Evolutionary conservation across 768 basidiomycete genomes (phyloP), one percentile per base, ranked within the genome.

Genomic region (Amanita polypyramis): DNA sequence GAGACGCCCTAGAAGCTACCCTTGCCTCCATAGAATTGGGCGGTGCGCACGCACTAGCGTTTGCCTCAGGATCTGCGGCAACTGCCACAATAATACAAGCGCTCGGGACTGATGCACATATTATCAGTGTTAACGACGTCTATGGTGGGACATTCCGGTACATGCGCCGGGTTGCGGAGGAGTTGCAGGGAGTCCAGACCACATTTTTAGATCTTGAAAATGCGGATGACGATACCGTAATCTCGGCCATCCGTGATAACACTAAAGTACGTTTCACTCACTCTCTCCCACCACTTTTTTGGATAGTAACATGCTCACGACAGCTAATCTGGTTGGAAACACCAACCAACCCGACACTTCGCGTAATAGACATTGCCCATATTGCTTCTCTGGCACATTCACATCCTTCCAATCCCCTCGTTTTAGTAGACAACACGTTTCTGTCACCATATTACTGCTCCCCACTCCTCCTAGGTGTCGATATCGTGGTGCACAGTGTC

Each of bases 371-470:
- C 58, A 82, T 98, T 60, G 64, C 72, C 1, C 76, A 79, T 46
- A 77, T 98, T 54, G 73, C 79, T 20, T 59, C 72, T 9, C 66
- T 95, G 43, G 81, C 82, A 2, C 76, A 71, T 47, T 68, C 77
- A 0, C 80, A 85, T 44, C 74, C 79, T 0, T 72, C 78, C 0
- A 60, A 65, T 0, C 93, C 94, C 0, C 69, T 92, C 23, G 77
- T 99, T 11, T 76, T 94, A 40, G 85, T 97, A 38, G 94, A 97
- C 71, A 92, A 88, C 68, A 96, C 93, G 19, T 96, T 95, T 76
- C 73, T 92, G 34, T 94, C 91, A 0, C 90, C 95, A 0, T 97
- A 81, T 69, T 97, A 85, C 70, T 76, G 80, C 33, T 90, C 89
- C 0, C 94, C 94, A 0, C 79, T 97, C 29, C 74, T 85, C 48